Conservation (phyloP, 2,329 filamentous ascomycete species). For the Fusarium sp. region DNA sequence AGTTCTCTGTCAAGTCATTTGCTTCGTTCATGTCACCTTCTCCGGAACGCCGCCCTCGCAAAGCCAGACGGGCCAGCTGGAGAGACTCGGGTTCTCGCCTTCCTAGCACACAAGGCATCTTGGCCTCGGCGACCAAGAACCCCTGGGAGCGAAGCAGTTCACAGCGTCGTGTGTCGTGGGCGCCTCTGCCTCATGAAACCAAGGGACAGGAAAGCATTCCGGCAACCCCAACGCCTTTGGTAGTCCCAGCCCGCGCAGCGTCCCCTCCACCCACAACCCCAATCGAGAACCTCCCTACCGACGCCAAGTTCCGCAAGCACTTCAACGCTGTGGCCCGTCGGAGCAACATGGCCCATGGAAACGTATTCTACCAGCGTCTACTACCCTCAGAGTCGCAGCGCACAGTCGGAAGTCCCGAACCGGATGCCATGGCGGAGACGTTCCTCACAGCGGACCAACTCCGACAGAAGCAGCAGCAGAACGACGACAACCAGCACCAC, state of each 20-base stretch:
- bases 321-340: conserved; percentile 56
- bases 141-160: conserved; percentile 44
- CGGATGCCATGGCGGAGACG: conserved; percentile 40
- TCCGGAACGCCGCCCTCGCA: conserved; percentile 47
- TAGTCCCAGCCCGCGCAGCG: conserved; percentile 37
- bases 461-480: conserved; percentile 7
- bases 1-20: conserved; percentile 60
- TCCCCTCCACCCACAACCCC: conserved; percentile 56
- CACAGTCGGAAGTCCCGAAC: conserved; percentile 36
- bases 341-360: conserved; percentile 38
- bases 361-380: conserved; percentile 41
- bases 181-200: conserved; percentile 44
- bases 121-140: conserved; percentile 49
- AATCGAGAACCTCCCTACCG: conserved; percentile 48
- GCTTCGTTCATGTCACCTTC: conserved; percentile 61
- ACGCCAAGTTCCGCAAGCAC: conserved; percentile 56
- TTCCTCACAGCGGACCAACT: conserved; percentile 41
- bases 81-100: conserved; percentile 39
- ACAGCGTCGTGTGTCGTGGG: conserved; percentile 51
- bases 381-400: conserved; percentile 55
- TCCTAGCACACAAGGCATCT: conserved; percentile 48
- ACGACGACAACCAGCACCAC: background rate
- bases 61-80: conserved; percentile 26
- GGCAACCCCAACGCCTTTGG: conserved; percentile 18
- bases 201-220: conserved; percentile 12